Conservation (phyloP, 2,329 filamentous ascomycete genomes). For the Penicillium freii region DNA sequence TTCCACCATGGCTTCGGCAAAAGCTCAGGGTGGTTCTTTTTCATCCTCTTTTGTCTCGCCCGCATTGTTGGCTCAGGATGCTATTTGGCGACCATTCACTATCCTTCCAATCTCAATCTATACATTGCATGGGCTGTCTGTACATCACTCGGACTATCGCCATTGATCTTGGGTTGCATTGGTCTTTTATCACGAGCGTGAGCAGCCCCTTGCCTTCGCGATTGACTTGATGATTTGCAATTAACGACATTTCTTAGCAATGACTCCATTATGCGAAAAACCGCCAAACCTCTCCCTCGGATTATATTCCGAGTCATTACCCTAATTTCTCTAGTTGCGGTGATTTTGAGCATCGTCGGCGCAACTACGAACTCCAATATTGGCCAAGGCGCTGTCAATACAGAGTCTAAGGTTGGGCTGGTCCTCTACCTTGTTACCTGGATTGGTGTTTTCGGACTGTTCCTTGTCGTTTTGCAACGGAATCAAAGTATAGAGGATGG, state of each 20-base stretch:
- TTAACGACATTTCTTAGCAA: not conserved
- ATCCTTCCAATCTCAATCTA: slow-evolving; percentile 22
- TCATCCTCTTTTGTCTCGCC: slow-evolving; percentile 34
- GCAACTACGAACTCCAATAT: not conserved
- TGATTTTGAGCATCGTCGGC: slow-evolving; percentile 3
- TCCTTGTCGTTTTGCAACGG: slow-evolving; percentile 17
- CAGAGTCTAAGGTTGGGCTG: not conserved
- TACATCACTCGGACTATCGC: slow-evolving; percentile 21
- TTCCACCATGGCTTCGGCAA: slow-evolving; percentile 28
- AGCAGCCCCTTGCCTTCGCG: slow-evolving; percentile 12
- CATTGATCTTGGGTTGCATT: slow-evolving; percentile 16
- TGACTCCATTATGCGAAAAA: slow-evolving; percentile 9
- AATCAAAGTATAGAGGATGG: slow-evolving; percentile 25
- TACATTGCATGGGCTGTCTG: slow-evolving; percentile 31
- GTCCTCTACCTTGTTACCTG: slow-evolving; percentile 5
- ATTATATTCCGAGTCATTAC: not conserved
- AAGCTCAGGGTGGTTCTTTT: slow-evolving; percentile 37
- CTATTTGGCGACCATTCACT: slow-evolving; percentile 26
- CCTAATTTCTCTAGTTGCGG: not conserved
- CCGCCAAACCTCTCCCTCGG: not conserved
- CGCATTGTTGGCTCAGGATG: slow-evolving; percentile 32
- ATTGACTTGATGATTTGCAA: not conserved
- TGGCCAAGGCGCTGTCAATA: not conserved
- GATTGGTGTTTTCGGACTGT: not conserved
- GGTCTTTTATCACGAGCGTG: slow-evolving; percentile 20